phyloP scores from a whole-genome alignment of 164 flowering plant genomes.

The Taxillus chinensis region DNA sequence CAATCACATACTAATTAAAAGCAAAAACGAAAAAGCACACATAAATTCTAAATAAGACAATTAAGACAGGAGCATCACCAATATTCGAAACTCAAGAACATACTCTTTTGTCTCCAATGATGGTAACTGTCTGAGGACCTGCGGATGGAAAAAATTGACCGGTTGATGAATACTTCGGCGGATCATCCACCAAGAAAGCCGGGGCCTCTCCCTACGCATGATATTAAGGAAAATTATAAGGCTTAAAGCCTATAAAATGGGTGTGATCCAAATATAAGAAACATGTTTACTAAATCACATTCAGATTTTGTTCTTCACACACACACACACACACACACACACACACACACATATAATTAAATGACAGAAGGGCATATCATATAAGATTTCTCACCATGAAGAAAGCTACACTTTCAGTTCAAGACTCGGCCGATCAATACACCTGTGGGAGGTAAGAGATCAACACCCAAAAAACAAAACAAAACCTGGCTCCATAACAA shows the following conservation, averaged over 20 bases:
- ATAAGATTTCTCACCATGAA: constrained; percentile 37
- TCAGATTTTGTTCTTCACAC: background rate
- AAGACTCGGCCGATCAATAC: constrained; percentile 28
- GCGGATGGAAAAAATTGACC: constrained; percentile 33
- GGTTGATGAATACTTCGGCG: constrained; percentile 19
- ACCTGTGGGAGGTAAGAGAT: constrained; percentile 15
- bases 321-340: background rate
- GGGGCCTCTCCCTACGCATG: constrained; percentile 72
- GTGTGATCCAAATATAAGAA: background rate
- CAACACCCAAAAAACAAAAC: constrained; percentile 10
- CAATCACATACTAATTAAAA: constrained; percentile 59
- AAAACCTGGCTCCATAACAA: constrained; percentile 6
- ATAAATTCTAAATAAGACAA: background rate
- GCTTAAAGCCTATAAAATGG: background rate
- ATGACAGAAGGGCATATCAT: background rate
- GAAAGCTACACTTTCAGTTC: constrained; percentile 19
- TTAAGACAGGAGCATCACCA: background rate
- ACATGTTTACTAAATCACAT: background rate
- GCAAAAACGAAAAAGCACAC: background rate
- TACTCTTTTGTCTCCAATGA: constrained; percentile 48
- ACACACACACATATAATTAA: background rate
- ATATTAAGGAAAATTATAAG: constrained; percentile 8
- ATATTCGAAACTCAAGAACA: constrained; percentile 9
- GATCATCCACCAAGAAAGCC: constrained; percentile 33
- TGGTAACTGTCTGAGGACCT: constrained; percentile 25